Evolutionary conservation across 495 filamentous ascomycete species (phyloP), one percentile per base, ranked within the genome.

Genomic region (Aspergillus campestris): DNA sequence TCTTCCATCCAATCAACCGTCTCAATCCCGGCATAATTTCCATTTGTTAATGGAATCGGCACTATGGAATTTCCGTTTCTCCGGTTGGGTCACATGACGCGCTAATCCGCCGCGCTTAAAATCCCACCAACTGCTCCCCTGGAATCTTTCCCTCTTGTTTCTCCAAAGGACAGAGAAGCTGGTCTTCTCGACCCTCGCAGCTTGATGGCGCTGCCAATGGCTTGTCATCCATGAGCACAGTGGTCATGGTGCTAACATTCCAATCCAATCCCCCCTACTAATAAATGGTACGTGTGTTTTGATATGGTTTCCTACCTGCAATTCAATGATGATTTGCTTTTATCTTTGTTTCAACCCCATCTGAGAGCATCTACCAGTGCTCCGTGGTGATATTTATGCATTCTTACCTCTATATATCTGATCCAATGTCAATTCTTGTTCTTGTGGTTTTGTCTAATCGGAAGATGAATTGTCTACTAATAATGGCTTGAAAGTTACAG

Each of bases 291-390:
- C 47, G 44, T 52, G 31, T 7, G 37, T 40, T 32, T 34, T 10
- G 12, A 6, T 34, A 40, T 30, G 34, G 31, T 44, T 44, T 8
- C 11, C 47, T n/a, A 34, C 9, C 13, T 31, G 8, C 35, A n/a
- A 27, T 47, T 27, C 28, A 13, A 60, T 59, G 60, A 66, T 68
- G 62, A 64, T 61, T 55, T 66, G 62, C 59, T 47, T 60, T 51
- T 49, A 55, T 60, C 48, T 64, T 59, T 68, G 62, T 68, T 66
- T 68, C 62, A 68, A 68, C 62, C 65, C 59, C 65, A 68, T 68
- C 57, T 66, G 55, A 66, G 52, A 47, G 49, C 52, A 60, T 52
- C 52, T 29, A 52, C 34, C 40, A 40, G 53, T 59, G 51, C 48
- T 54, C 49, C 46, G 56, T 62, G 57, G 54, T 62, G 55, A 54